Percentiles rank a stretch among this genome's conserved stretches.
Conservation (phyloP, 768 basidiomycete species). For the Termitomyces heimii region DNA sequence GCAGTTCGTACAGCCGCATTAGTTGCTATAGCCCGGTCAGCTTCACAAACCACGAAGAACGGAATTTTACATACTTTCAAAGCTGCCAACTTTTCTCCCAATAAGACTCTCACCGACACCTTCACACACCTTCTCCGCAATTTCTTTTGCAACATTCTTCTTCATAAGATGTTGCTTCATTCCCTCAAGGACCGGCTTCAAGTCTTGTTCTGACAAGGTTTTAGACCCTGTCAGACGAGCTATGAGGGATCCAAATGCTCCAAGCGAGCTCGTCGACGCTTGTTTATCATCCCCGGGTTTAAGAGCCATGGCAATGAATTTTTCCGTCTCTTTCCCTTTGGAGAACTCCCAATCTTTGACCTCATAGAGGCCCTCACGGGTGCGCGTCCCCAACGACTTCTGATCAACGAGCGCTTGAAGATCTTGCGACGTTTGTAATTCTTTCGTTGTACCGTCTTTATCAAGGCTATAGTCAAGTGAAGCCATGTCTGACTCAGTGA, state of each 20-base stretch:
- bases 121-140: constrained; percentile 91
- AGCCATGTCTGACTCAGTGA: constrained; percentile 86
- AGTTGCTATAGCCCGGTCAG: constrained; percentile 49
- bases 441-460: constrained; percentile 33
- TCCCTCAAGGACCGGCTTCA: constrained; percentile 81
- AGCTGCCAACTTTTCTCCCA: constrained; percentile 87
- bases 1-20: constrained; percentile 80
- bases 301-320: constrained; percentile 57
- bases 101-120: constrained; percentile 86
- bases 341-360: constrained; percentile 79
- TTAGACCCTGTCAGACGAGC: constrained; percentile 84
- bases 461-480: constrained; percentile 83
- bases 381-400: constrained; percentile 72
- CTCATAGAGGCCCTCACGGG: constrained; percentile 60
- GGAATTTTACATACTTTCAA: constrained; percentile 61
- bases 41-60: constrained; percentile 6
- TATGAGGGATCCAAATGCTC: constrained; percentile 73
- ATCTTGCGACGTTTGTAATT: constrained; percentile 35
- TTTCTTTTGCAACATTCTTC: constrained; percentile 97
- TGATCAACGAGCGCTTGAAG: constrained; percentile 61
- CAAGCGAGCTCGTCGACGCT: constrained; percentile 40
- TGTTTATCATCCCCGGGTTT: constrained; percentile 32
- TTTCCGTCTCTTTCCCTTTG: constrained; percentile 35
- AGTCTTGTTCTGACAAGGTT: constrained; percentile 72
- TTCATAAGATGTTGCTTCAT: constrained; percentile 99